These are phyloP conservation scores for Cystoisospora suis DNA, from an alignment of 169 alveolate species.

Conservation along the genomic window DNA sequence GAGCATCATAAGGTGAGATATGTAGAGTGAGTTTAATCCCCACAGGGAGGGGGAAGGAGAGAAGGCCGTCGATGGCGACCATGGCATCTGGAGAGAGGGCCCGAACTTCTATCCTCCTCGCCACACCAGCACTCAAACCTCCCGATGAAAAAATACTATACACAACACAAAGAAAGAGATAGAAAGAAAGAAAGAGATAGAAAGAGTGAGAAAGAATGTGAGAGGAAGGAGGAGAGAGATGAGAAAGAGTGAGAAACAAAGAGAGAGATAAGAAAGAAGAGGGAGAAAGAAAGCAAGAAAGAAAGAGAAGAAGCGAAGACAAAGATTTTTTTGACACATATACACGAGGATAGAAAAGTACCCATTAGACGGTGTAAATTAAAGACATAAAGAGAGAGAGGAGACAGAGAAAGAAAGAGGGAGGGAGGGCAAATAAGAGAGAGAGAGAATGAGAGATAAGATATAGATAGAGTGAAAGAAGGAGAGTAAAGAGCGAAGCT, in stretches of 20 bases:
- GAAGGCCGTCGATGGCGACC: conserved; percentile 59
- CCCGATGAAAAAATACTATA: background rate
- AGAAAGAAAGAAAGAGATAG: background rate
- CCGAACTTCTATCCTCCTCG: background rate
- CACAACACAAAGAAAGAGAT: background rate
- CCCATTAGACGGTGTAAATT: too few relatives aligned
- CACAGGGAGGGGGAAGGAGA: conserved; percentile 42
- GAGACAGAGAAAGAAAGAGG: too few relatives aligned
- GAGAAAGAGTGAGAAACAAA: background rate
- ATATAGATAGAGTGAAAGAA: too few relatives aligned
- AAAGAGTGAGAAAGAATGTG: background rate
- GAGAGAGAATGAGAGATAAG: too few relatives aligned
- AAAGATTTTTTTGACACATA: conserved; percentile 1
- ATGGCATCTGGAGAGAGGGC: conserved; percentile 51
- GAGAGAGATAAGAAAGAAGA: background rate
- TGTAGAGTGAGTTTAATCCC: conserved; percentile 28
- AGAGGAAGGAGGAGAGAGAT: background rate
- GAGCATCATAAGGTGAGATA: conserved; percentile 46
- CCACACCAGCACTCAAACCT: conserved; percentile 24
- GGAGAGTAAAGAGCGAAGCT: too few relatives aligned
- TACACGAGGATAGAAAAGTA: too few relatives aligned
- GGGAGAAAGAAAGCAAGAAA: background rate
- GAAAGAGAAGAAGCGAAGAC: background rate
- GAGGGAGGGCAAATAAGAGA: too few relatives aligned
- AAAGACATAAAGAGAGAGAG: too few relatives aligned